Evolutionary conservation across 176 grass and related monocot genomes (phyloP).

Genomic region (Coix lacrymajobi): DNA sequence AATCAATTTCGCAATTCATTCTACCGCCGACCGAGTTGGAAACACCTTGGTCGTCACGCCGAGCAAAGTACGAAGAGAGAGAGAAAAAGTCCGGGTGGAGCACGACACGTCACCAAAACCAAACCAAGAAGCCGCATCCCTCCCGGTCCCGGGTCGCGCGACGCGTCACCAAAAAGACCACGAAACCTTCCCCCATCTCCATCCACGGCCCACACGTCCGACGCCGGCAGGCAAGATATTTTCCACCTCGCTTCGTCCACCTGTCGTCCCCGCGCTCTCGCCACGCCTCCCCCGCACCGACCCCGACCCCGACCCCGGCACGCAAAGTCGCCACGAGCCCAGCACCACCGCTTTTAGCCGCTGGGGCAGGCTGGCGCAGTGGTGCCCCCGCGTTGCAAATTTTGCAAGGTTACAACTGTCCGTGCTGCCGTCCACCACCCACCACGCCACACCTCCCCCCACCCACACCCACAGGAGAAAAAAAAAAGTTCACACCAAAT

Average conservation of each 20-base stretch:
- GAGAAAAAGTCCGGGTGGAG: too few species aligned
- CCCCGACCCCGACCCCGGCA: too few species aligned
- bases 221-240: background rate
- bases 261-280: background rate
- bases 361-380: too few species aligned
- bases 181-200: background rate
- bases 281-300: background rate
- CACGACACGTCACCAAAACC: background rate
- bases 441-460: background rate
- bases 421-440: background rate
- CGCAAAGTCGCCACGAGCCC: background rate
- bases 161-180: background rate
- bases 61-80: too few species aligned
- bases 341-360: background rate
- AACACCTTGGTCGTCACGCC: too few species aligned
- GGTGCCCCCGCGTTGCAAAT: background rate
- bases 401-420: background rate
- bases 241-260: background rate
- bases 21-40: too few species aligned
- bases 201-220: background rate
- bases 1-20: too few species aligned
- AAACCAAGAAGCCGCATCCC: too few species aligned
- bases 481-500: background rate
- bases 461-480: background rate
- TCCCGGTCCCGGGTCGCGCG: fast-evolving